Evolutionary conservation across 164 flowering plant genomes (phyloP).

Genomic region (Dillenia suffruticosa): DNA sequence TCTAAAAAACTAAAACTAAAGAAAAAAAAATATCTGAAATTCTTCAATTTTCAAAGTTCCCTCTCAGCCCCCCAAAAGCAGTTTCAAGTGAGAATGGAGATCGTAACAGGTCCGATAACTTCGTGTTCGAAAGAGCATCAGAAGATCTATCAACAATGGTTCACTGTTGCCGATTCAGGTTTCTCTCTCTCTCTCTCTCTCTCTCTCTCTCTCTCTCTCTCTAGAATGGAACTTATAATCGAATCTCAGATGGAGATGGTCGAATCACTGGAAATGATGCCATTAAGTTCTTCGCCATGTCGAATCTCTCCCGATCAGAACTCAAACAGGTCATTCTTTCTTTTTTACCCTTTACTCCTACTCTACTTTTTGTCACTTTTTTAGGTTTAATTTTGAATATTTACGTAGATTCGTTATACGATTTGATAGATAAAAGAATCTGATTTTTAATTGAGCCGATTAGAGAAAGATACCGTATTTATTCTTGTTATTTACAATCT

Average conservation of each 20-base stretch:
- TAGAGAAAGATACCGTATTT: no score
- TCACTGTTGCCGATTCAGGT: constrained; percentile 82
- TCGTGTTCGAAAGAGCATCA: constrained; percentile 83
- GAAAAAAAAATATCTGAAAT: no score
- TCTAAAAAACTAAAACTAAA: no score
- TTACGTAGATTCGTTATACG: no score
- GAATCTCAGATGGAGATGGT: constrained; percentile 70
- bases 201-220: background rate
- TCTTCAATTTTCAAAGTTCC: no score
- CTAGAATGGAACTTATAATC: no score
- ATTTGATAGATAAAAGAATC: no score
- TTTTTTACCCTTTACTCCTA: background rate
- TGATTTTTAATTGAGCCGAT: no score
- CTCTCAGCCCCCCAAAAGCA: no score
- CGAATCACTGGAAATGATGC: constrained; percentile 85
- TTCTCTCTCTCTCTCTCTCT: constrained; percentile 1
- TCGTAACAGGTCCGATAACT: constrained; percentile 41
- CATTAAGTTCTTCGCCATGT: constrained; percentile 76
- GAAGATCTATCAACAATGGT: constrained; percentile 85
- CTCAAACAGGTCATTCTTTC: constrained; percentile 71
- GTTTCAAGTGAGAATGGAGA: constrained; percentile 48
- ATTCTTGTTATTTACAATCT: no score
- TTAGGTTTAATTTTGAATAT: no score
- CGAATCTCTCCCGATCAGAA: constrained; percentile 72
- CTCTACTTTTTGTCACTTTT: no score